Evolutionary conservation across 108 stramenopile genomes (phyloP).

Genomic region (Schizochytrium sp.): DNA sequence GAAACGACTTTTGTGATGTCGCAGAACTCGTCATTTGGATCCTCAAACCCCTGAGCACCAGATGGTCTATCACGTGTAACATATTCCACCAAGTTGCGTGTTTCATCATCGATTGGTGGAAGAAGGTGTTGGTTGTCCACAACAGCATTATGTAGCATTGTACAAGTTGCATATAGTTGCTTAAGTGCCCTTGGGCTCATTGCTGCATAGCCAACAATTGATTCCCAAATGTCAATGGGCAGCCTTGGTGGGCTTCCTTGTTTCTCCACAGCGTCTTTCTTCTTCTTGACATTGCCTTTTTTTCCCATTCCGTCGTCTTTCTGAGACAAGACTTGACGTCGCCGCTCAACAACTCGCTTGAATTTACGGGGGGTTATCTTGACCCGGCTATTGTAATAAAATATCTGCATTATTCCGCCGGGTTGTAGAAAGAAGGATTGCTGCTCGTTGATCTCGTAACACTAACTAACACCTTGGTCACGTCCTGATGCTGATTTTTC

Average conservation of each 20-base stretch:
- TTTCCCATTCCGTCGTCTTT: too few species aligned
- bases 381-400: too few species aligned
- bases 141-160: neutral
- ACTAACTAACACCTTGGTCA: too few species aligned
- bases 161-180: neutral
- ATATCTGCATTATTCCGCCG: too few species aligned
- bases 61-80: neutral
- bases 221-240: neutral
- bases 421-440: too few species aligned
- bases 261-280: neutral
- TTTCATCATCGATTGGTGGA: neutral
- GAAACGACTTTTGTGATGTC: neutral
- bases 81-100: neutral
- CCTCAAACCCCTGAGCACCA: neutral
- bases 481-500: too few species aligned
- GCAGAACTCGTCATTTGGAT: neutral
- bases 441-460: too few species aligned
- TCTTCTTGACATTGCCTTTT: neutral
- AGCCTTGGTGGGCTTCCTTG: neutral
- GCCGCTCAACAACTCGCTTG: neutral
- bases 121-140: neutral
- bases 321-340: too few species aligned
- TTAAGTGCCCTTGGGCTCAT: neutral
- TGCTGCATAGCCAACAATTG: neutral
- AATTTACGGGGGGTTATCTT: neutral